A percentile compares a stretch with the other conserved stretches of the same genome.
Evolutionary conservation across 2,329 filamentous ascomycete species (phyloP).

Genomic region (Ustulina deusta): DNA sequence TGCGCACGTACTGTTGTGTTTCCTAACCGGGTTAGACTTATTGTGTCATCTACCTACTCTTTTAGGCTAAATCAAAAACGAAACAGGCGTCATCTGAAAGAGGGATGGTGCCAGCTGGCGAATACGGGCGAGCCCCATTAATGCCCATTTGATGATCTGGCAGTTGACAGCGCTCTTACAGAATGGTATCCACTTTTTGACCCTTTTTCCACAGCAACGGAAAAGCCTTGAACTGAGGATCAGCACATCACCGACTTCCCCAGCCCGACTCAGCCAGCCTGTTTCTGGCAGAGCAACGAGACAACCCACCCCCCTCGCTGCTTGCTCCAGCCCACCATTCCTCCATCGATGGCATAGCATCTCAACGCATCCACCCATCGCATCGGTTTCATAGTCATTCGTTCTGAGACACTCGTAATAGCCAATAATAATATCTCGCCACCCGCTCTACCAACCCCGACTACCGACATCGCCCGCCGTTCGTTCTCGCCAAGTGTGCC

Average conservation of each 20-base stretch:
- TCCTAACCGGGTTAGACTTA: slow-evolving; percentile 5
- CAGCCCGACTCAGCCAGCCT: slow-evolving; percentile 31
- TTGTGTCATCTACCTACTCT: neutral
- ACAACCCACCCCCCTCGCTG: slow-evolving; percentile 29
- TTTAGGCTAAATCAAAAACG: slow-evolving; percentile 24
- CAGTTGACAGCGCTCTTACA: neutral
- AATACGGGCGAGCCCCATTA: slow-evolving; percentile 26
- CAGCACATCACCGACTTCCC: slow-evolving; percentile 27
- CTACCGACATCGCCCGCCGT: slow-evolving; percentile 16
- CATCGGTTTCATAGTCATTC: slow-evolving; percentile 39
- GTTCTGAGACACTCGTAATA: slow-evolving; percentile 33
- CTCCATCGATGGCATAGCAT: slow-evolving; percentile 33
- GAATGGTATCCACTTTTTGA: slow-evolving; percentile 20
- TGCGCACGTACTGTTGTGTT: neutral
- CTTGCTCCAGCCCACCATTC: slow-evolving; percentile 28
- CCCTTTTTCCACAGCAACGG: slow-evolving; percentile 35
- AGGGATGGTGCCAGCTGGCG: slow-evolving; percentile 19
- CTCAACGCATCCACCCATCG: slow-evolving; percentile 1
- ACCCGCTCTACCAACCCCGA: slow-evolving; percentile 20
- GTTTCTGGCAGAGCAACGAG: slow-evolving; percentile 43
- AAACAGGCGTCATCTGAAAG: slow-evolving; percentile 24
- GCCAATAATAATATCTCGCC: slow-evolving; percentile 19
- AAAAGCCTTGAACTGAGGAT: neutral
- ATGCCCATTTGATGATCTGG: neutral
- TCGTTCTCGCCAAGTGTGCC: slow-evolving; percentile 27